These are phyloP conservation scores for Cordyceps pruinosa DNA, from an alignment of 2,329 filamentous ascomycete species.

Conservation along the genomic window DNA sequence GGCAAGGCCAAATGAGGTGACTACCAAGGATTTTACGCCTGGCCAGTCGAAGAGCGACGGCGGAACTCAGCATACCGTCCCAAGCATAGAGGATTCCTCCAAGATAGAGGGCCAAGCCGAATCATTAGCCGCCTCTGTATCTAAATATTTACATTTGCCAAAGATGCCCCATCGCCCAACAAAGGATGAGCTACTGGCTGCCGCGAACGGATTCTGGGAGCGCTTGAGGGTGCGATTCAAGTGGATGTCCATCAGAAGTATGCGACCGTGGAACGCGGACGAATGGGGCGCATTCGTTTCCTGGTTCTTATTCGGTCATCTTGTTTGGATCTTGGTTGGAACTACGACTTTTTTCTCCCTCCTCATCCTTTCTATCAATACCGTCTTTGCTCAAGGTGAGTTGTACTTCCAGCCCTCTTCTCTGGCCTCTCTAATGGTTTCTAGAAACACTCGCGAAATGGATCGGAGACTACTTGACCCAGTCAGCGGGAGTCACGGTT, in stretches of 20 bases:
- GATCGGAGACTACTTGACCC: constrained; percentile 91
- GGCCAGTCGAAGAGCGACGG: not conserved
- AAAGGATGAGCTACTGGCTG: constrained; percentile 86
- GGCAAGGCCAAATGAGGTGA: not conserved
- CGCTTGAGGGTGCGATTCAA: constrained; percentile 88
- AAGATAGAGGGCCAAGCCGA: constrained; percentile 26
- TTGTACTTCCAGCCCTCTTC: not conserved
- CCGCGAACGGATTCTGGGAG: constrained; percentile 89
- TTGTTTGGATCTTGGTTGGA: constrained; percentile 92
- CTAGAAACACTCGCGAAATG: constrained; percentile 84
- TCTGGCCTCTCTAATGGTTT: not conserved
- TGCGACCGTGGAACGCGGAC: constrained; percentile 88
- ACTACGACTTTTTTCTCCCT: constrained; percentile 97
- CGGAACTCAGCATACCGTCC: not conserved
- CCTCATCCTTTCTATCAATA: constrained; percentile 86
- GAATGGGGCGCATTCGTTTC: constrained; percentile 93
- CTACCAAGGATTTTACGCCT: not conserved
- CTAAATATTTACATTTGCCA: constrained; percentile 53
- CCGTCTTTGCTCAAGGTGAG: constrained; percentile 85
- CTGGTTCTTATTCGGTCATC: constrained; percentile 88
- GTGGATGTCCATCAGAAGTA: constrained; percentile 93
- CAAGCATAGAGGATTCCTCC: not conserved
- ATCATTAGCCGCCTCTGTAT: constrained; percentile 44
- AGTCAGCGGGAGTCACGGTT: constrained; percentile 86
- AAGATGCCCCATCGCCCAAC: constrained; percentile 82